Percentiles rank a stretch among this genome's conserved stretches.
Evolutionary conservation across 805 yeast genomes (phyloP).

Genomic region (Yamadazyma scolyti): DNA sequence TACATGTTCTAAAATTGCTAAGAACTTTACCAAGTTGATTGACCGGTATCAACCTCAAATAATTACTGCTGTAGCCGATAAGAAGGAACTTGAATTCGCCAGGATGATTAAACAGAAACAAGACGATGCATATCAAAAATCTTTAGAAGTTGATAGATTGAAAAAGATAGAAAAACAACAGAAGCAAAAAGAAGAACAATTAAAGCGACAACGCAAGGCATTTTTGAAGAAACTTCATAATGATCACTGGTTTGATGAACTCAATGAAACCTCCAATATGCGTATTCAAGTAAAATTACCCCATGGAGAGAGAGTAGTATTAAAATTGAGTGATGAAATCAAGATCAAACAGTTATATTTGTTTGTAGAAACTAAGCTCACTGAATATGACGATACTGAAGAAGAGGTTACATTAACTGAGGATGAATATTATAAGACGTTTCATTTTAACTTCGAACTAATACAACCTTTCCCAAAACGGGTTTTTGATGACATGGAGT

Average conservation of each 20-base stretch:
- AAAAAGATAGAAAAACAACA: conserved; percentile 44
- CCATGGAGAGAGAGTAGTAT: conserved; percentile 47
- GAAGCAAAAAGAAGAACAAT: conserved; percentile 11
- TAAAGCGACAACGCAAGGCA: conserved; percentile 5
- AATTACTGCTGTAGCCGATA: conserved; percentile 32
- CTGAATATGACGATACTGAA: conserved; percentile 11
- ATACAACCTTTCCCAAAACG: conserved; percentile 41
- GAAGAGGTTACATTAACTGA: conserved; percentile 15
- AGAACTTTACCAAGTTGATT: conserved; percentile 21
- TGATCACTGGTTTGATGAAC: conserved; percentile 6
- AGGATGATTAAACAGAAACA: conserved; percentile 38
- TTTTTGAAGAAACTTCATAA: conserved; percentile 8
- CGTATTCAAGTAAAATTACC: conserved; percentile 54
- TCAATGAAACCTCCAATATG: conserved; percentile 14
- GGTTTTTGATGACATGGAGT: conserved; percentile 14
- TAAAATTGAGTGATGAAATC: conserved; percentile 37
- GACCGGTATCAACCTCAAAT: conserved; percentile 36
- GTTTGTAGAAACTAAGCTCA: conserved; percentile 43
- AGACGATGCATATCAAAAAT: conserved; percentile 39
- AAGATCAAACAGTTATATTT: conserved; percentile 46
- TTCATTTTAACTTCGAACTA: conserved; percentile 32
- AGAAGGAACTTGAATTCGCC: conserved; percentile 38
- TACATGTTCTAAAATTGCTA: conserved; percentile 21
- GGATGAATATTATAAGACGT: conserved; percentile 21
- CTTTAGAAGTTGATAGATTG: conserved; percentile 47